Evolutionary conservation across 345 rosid genomes (phyloP).

Genomic region (Corchorus capsularis): DNA sequence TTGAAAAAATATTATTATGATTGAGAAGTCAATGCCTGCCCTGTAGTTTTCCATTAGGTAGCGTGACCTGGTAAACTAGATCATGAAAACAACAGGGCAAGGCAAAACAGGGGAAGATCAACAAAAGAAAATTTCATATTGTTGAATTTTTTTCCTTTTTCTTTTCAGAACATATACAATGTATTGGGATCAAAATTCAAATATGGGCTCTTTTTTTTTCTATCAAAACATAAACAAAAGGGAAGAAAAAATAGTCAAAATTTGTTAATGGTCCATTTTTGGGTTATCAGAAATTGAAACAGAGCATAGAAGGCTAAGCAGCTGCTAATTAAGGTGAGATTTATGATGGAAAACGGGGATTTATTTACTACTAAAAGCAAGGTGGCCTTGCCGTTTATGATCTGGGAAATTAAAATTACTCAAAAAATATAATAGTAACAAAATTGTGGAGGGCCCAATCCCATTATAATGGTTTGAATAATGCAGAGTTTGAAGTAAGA

Average conservation of each 20-base stretch:
- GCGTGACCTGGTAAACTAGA: neutral
- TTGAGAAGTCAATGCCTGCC: conserved; percentile 10
- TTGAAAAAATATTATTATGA: neutral
- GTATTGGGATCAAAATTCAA: neutral
- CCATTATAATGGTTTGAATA: conserved; percentile 16
- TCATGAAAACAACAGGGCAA: neutral
- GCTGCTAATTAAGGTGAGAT: neutral
- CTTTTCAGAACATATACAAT: neutral
- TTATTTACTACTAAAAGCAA: neutral
- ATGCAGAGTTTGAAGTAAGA: conserved; percentile 21
- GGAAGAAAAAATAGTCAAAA: neutral
- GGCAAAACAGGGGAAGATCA: neutral
- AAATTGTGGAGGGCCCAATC: neutral
- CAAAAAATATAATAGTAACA: neutral
- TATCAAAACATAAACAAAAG: neutral
- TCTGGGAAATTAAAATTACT: neutral
- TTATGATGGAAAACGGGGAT: too few species aligned
- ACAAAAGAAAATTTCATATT: neutral
- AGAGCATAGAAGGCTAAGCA: too few species aligned
- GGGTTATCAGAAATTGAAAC: too few species aligned
- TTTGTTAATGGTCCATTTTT: neutral
- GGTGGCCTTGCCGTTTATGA: neutral
- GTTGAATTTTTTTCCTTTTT: neutral
- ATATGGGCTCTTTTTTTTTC: neutral
- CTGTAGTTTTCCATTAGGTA: conserved; percentile 4